A percentile compares a stretch with the other conserved stretches of the same genome.
Conservation (phyloP, 2,329 filamentous ascomycete species). For the Didymellaceae sp. region DNA sequence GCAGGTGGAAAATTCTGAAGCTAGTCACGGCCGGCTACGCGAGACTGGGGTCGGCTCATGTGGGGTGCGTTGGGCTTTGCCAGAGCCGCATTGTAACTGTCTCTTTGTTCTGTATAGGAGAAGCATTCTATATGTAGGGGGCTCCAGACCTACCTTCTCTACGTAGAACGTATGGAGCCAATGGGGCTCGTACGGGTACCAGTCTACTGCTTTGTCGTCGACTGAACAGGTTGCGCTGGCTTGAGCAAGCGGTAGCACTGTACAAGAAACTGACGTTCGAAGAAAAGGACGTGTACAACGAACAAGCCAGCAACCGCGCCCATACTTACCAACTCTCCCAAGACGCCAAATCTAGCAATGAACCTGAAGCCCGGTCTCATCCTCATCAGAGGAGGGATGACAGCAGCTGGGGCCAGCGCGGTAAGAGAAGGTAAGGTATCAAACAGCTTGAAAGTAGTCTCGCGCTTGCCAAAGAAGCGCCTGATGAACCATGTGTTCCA, state of each 20-base stretch:
- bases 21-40: conserved; percentile 20
- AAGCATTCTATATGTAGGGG: too few species aligned
- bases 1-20: conserved; percentile 24
- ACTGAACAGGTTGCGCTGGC: conserved; percentile 12
- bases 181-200: background rate
- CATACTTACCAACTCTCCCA: conserved; percentile 52
- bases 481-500: conserved; percentile 81
- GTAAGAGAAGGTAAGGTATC: conserved; percentile 29
- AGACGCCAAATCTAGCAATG: conserved; percentile 46
- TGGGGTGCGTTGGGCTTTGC: conserved; percentile 1
- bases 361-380: conserved; percentile 30
- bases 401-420: conserved; percentile 47
- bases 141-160: too few species aligned
- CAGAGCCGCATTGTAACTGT: background rate
- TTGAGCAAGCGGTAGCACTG: conserved; percentile 46
- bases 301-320: conserved; percentile 47
- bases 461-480: conserved; percentile 37
- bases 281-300: conserved; percentile 42
- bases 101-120: too few species aligned
- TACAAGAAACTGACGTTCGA: conserved; percentile 41
- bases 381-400: conserved; percentile 48
- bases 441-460: conserved; percentile 25
- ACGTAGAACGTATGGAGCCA: too few species aligned
- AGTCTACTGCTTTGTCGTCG: background rate
- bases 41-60: conserved; percentile 10